Conservation (phyloP, 2,329 filamentous ascomycete genomes). For the Aspergillus tubingensis region DNA sequence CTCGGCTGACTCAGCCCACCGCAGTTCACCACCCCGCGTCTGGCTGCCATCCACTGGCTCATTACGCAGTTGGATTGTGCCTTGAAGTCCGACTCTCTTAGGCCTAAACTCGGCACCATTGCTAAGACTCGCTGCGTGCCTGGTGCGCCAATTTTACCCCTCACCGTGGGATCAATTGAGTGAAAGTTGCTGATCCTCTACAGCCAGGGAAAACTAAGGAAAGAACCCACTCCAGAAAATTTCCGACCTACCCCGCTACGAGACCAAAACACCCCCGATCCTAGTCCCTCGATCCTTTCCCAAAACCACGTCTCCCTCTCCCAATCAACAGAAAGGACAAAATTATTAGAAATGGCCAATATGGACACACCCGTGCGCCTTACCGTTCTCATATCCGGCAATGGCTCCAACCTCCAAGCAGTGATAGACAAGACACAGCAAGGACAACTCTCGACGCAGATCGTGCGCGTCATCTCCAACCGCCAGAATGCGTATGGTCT, state of each 20-base stretch:
- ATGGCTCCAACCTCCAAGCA: slow-evolving; percentile 77
- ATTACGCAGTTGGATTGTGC: neutral
- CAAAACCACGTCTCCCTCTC: no score
- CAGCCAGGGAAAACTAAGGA: neutral
- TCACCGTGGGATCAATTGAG: neutral
- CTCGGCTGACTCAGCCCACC: slow-evolving; percentile 15
- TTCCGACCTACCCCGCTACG: slow-evolving; percentile 1
- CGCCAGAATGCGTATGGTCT: slow-evolving; percentile 66
- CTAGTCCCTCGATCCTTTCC: no score
- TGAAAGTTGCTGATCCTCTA: neutral
- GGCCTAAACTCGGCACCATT: neutral
- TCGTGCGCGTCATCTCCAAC: slow-evolving; percentile 67
- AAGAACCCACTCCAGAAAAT: neutral
- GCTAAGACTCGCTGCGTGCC: neutral
- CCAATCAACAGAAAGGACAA: neutral
- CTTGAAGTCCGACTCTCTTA: neutral
- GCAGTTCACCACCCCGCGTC: slow-evolving; percentile 7
- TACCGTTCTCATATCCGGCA: slow-evolving; percentile 71
- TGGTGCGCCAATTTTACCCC: neutral
- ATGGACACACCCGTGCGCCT: slow-evolving; percentile 51
- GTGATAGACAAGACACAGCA: slow-evolving; percentile 64
- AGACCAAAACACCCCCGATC: neutral
- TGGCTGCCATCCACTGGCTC: neutral
- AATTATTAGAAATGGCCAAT: neutral
- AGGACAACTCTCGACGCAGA: slow-evolving; percentile 52